A percentile compares a stretch with the other conserved stretches of the same genome.
These are phyloP conservation scores for Agaricus blazei DNA, from an alignment of 768 basidiomycete species.

Conservation along the genomic window DNA sequence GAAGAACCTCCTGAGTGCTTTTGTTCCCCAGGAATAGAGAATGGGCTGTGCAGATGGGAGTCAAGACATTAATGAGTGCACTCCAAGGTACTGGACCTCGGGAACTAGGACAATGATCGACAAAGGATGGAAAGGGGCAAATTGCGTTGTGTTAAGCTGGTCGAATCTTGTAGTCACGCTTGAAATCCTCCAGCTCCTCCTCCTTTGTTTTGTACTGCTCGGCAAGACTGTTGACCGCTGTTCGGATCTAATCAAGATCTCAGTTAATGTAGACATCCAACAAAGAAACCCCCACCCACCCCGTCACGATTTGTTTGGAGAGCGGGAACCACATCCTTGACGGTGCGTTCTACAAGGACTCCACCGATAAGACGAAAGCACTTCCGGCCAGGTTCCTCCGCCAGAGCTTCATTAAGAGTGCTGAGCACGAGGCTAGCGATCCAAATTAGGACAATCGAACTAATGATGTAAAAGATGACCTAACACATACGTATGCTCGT, in stretches of 20 bases:
- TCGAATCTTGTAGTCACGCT: conserved; percentile 71
- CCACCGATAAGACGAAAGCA: conserved; percentile 97
- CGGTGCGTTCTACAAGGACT: conserved; percentile 91
- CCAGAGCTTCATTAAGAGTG: conserved; percentile 78
- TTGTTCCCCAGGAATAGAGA: too few relatives aligned
- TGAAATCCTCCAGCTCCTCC: conserved; percentile 75
- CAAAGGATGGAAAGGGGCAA: background rate
- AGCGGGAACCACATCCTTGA: conserved; percentile 89
- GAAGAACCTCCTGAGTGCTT: background rate
- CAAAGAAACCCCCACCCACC: conserved; percentile 39
- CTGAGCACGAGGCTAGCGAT: conserved; percentile 72
- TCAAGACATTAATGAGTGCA: background rate
- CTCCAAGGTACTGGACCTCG: background rate
- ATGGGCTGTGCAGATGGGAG: too few relatives aligned
- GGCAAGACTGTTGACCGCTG: conserved; percentile 70
- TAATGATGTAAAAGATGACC: background rate
- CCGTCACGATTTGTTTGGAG: conserved; percentile 87
- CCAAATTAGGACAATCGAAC: conserved; percentile 2
- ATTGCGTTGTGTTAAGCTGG: conserved; percentile 42
- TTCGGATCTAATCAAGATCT: conserved; percentile 59
- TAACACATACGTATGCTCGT: conserved; percentile 80
- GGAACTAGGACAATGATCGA: background rate
- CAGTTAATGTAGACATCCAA: conserved; percentile 7
- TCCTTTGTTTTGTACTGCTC: conserved; percentile 90
- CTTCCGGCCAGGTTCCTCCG: conserved; percentile 84